A percentile compares a stretch with the other conserved stretches of the same genome.
phyloP scores from a whole-genome alignment of 2,329 filamentous ascomycete genomes.

The Diaporthe citriasiana region DNA sequence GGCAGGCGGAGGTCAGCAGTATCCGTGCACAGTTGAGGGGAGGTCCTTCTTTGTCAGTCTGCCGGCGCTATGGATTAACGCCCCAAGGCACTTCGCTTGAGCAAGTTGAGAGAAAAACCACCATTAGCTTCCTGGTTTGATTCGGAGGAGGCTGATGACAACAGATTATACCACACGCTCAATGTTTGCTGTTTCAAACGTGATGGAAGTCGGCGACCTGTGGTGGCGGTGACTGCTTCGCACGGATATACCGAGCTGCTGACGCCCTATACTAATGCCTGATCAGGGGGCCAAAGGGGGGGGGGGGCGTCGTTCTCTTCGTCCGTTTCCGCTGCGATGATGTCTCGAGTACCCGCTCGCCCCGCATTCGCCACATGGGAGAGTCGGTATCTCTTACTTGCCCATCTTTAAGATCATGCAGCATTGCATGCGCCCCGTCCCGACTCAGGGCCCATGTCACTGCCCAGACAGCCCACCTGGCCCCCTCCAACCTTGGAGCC shows the following conservation, averaged over 20 bases:
- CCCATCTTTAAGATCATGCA: conserved; percentile 6
- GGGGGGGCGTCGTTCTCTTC: neutral
- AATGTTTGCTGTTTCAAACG: neutral
- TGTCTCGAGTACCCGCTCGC: conserved; percentile 31
- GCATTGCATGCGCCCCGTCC: neutral
- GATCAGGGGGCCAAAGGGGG: neutral
- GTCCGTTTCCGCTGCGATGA: conserved; percentile 9
- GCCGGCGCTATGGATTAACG: neutral
- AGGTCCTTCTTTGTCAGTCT: neutral
- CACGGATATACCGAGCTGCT: neutral
- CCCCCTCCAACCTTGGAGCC: neutral
- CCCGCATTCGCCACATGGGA: conserved; percentile 31
- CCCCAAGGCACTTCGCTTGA: neutral
- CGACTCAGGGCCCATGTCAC: conserved; percentile 11
- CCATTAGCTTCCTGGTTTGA: neutral
- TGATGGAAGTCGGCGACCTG: neutral
- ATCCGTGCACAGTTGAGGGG: neutral
- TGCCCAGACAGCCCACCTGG: conserved; percentile 23
- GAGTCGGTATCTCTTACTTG: conserved; percentile 32
- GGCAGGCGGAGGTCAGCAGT: neutral
- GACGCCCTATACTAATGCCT: neutral
- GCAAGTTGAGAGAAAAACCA: neutral
- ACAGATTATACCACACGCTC: neutral
- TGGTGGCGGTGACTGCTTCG: neutral
- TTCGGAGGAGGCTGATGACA: neutral